A percentile compares a stretch with the other conserved stretches of the same genome.
Evolutionary conservation across 1,284 basidiomycete species (phyloP).

Genomic region (Agaricales sp.): DNA sequence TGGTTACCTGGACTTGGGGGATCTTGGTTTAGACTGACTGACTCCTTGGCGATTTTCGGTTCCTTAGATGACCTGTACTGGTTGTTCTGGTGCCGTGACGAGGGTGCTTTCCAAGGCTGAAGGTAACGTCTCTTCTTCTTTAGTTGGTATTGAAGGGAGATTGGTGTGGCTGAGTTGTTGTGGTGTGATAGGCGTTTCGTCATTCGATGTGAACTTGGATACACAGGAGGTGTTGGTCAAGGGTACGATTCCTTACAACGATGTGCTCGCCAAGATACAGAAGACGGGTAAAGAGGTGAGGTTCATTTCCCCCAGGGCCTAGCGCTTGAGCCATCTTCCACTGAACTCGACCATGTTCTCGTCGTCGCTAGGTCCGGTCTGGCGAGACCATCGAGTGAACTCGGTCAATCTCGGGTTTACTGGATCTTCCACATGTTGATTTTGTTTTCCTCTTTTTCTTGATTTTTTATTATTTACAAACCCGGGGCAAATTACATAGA

Average conservation of each 20-base stretch:
- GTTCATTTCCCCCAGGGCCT: neutral
- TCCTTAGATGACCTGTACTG: conserved; percentile 74
- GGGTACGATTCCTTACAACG: conserved; percentile 53
- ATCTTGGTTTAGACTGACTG: neutral
- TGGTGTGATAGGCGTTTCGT: conserved; percentile 36
- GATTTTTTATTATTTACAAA: neutral
- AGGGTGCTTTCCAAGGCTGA: conserved; percentile 62
- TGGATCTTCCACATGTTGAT: no score
- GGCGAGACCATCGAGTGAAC: neutral
- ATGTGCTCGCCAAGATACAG: conserved; percentile 64
- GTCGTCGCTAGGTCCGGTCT: neutral
- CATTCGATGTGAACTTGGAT: conserved; percentile 54
- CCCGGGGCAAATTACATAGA: no score
- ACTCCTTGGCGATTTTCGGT: no score
- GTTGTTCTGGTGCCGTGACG: conserved; percentile 73
- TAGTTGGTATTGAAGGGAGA: neutral
- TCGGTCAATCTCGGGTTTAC: neutral
- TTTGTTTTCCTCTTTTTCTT: no score
- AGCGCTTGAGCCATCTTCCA: neutral
- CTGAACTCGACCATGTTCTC: neutral
- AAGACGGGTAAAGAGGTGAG: conserved; percentile 81
- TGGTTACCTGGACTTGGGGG: neutral
- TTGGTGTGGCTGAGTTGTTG: conserved; percentile 1
- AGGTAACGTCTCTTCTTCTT: conserved; percentile 29
- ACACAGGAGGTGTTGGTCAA: conserved; percentile 66